A percentile compares a stretch with the other conserved stretches of the same genome.
Conservation (phyloP, 2,329 filamentous ascomycete species). For the Exserohilum rostratum region DNA sequence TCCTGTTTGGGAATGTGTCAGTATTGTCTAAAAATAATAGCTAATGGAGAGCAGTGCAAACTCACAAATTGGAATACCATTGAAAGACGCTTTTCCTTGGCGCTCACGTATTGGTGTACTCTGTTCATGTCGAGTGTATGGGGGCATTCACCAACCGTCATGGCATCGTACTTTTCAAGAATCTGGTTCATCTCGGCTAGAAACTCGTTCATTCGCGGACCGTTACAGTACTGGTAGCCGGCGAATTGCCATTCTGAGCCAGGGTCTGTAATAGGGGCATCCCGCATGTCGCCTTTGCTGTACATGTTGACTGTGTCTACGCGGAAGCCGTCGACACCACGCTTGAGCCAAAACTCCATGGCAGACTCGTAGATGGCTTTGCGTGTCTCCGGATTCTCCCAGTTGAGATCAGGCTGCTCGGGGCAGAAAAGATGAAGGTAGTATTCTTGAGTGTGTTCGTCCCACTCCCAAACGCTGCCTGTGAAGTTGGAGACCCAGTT, state of each 20-base stretch:
- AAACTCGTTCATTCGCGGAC: constrained; percentile 72
- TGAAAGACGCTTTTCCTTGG: constrained; percentile 64
- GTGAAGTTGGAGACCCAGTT: constrained; percentile 73
- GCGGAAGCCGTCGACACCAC: constrained; percentile 63
- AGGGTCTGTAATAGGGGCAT: constrained; percentile 42
- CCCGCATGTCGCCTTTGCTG: constrained; percentile 43
- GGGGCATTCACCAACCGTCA: constrained; percentile 74
- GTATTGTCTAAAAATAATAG: neutral
- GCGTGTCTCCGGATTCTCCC: constrained; percentile 73
- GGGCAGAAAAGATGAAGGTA: constrained; percentile 77
- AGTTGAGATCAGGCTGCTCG: constrained; percentile 85
- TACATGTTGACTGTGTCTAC: constrained; percentile 50
- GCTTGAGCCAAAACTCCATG: constrained; percentile 80
- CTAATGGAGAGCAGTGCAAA: neutral
- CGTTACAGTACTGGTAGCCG: constrained; percentile 66
- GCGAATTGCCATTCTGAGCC: constrained; percentile 43
- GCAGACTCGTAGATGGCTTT: constrained; percentile 70
- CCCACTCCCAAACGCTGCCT: constrained; percentile 72
- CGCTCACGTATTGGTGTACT: constrained; percentile 66
- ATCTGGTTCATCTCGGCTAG: constrained; percentile 68
- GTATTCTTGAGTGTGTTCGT: constrained; percentile 72
- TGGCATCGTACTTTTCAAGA: constrained; percentile 65
- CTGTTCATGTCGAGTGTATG: constrained; percentile 63
- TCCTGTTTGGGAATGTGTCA: constrained; percentile 37
- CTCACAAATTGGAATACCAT: constrained; percentile 68